Percentiles rank a stretch among this genome's conserved stretches.
These are phyloP conservation scores for Cladophialophora bantiana DNA, from an alignment of 2,329 filamentous ascomycete species.

Conservation along the genomic window DNA sequence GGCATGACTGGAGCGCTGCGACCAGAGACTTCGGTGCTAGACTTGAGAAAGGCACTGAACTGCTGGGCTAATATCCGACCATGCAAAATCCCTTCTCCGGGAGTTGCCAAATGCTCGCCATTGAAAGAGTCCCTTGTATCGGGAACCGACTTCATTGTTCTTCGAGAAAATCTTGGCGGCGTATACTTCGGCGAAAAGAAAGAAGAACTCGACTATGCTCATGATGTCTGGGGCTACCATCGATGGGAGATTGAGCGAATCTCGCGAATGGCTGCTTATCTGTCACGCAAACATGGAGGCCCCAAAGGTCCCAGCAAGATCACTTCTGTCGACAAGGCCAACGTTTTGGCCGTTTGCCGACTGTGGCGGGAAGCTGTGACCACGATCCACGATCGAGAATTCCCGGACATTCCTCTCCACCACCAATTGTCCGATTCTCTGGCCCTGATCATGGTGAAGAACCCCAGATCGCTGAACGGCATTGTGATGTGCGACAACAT, in stretches of 20 bases:
- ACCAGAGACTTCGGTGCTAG: constrained; percentile 79
- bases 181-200: constrained; percentile 55
- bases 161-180: constrained; percentile 60
- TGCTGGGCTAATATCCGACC: constrained; percentile 91
- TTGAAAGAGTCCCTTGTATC: constrained; percentile 81
- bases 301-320: constrained; percentile 73
- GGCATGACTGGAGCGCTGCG: constrained; percentile 72
- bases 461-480: constrained; percentile 81
- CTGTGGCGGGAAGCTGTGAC: constrained; percentile 84
- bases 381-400: constrained; percentile 81
- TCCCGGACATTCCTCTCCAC: constrained; percentile 77
- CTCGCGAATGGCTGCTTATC: constrained; percentile 75
- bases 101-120: constrained; percentile 77
- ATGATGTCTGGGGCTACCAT: constrained; percentile 86
- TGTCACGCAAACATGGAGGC: constrained; percentile 69
- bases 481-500: constrained; percentile 88
- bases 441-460: constrained; percentile 92
- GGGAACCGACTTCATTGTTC: constrained; percentile 58
- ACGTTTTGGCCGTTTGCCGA: constrained; percentile 84
- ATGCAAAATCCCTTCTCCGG: constrained; percentile 61
- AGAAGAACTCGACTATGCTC: constrained; percentile 51
- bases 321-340: constrained; percentile 89
- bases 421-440: constrained; percentile 92
- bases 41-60: constrained; percentile 83
- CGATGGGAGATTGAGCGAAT: constrained; percentile 82